Percentiles rank a stretch among this genome's conserved stretches.
Conservation (phyloP, 2,329 filamentous ascomycete species). For the Clarireedia paspali region DNA sequence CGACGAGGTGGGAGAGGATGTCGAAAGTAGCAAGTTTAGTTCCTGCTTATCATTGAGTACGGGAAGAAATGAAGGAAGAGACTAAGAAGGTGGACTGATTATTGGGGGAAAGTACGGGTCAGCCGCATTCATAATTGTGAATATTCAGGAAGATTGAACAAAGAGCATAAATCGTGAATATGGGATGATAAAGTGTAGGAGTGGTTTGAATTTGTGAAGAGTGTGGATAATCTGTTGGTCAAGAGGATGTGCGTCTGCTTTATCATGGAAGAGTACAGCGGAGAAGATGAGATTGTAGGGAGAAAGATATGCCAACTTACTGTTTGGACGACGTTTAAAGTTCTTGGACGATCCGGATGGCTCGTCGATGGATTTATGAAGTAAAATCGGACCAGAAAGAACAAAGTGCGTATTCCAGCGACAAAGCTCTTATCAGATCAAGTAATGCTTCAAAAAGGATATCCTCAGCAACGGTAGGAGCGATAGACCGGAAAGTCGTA, state of each 20-base stretch:
- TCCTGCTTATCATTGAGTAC: constrained; percentile 19
- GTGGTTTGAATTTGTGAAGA: too few species aligned
- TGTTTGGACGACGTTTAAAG: too few species aligned
- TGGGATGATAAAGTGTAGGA: too few species aligned
- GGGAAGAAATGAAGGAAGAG: neutral
- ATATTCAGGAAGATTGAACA: neutral
- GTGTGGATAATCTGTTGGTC: too few species aligned
- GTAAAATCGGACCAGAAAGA: neutral
- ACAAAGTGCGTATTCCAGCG: neutral
- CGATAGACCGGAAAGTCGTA: too few species aligned
- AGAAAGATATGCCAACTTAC: too few species aligned
- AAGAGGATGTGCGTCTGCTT: too few species aligned
- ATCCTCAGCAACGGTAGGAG: too few species aligned
- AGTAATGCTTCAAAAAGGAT: neutral
- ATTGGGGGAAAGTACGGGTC: constrained; percentile 14
- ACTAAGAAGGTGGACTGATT: constrained; percentile 14
- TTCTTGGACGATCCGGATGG: neutral
- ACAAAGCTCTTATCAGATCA: neutral
- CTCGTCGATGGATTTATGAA: neutral
- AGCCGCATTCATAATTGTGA: constrained; percentile 14
- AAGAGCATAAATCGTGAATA: neutral
- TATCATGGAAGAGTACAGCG: too few species aligned
- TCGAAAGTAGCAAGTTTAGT: constrained; percentile 15
- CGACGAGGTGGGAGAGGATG: constrained; percentile 9
- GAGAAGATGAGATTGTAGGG: too few species aligned